These are phyloP conservation scores for Macrophomina pseudophaseolina DNA, from an alignment of 2,329 filamentous ascomycete genomes.

Conservation along the genomic window DNA sequence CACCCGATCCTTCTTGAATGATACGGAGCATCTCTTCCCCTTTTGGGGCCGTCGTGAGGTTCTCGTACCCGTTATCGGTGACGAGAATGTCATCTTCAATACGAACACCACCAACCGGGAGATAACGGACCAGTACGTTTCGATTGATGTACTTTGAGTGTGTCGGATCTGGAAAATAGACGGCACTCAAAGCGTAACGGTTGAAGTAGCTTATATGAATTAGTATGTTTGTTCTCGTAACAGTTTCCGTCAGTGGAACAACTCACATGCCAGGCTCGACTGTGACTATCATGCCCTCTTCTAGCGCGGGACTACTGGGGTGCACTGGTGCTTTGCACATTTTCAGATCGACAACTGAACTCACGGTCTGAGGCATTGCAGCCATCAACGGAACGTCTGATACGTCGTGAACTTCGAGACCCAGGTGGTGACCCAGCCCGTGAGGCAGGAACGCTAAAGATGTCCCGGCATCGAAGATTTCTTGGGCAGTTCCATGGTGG, in stretches of 20 bases:
- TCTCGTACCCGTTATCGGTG: slow-evolving; percentile 70
- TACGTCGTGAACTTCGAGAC: slow-evolving; percentile 87
- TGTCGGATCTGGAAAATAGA: slow-evolving; percentile 74
- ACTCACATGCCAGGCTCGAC: slow-evolving; percentile 58
- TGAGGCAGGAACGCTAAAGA: slow-evolving; percentile 92
- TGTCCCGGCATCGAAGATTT: slow-evolving; percentile 78
- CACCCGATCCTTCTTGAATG: slow-evolving; percentile 40
- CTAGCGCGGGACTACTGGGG: slow-evolving; percentile 45
- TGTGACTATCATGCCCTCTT: slow-evolving; percentile 62
- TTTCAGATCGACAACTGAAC: slow-evolving; percentile 38
- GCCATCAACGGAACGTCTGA: slow-evolving; percentile 27
- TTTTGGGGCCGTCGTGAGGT: slow-evolving; percentile 74
- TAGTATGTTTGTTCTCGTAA: background rate
- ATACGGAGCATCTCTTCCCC: slow-evolving; percentile 68
- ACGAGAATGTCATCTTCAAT: slow-evolving; percentile 77
- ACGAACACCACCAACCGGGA: slow-evolving; percentile 78
- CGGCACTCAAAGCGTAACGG: slow-evolving; percentile 77
- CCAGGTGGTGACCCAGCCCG: slow-evolving; percentile 87
- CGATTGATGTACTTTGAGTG: slow-evolving; percentile 79
- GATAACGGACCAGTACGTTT: slow-evolving; percentile 75
- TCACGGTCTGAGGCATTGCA: slow-evolving; percentile 33
- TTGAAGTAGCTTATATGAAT: slow-evolving; percentile 78
- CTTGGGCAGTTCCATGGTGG: slow-evolving; percentile 65
- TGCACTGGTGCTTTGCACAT: slow-evolving; percentile 41
- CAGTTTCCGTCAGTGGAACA: too few relatives aligned